These are phyloP conservation scores for Liquidambar formosana DNA, from an alignment of 164 flowering plant genomes.

Conservation along the genomic window DNA sequence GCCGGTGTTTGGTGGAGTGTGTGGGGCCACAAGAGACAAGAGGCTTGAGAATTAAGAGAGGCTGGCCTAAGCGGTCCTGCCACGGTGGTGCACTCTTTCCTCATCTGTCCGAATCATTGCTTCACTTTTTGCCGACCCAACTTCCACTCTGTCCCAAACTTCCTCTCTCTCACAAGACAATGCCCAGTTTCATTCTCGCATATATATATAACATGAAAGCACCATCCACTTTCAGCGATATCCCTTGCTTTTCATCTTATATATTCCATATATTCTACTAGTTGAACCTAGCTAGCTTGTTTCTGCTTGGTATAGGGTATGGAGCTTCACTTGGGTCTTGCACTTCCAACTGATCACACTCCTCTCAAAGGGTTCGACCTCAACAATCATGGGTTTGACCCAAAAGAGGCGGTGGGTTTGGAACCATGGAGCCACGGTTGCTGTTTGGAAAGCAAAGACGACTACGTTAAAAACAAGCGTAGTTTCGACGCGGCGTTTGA, in stretches of 20 bases:
- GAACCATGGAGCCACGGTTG: background rate
- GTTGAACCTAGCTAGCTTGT: too few species aligned
- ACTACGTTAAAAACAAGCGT: slow-evolving; percentile 15
- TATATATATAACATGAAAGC: slow-evolving; percentile 5
- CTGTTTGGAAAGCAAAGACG: background rate
- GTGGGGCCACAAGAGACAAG: too few species aligned
- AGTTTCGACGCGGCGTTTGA: slow-evolving; percentile 26
- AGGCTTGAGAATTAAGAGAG: background rate
- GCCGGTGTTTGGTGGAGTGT: too few species aligned
- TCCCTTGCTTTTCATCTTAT: slow-evolving; percentile 3
- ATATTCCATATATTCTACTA: background rate
- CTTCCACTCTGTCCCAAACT: slow-evolving; percentile 27
- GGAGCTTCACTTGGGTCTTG: slow-evolving; percentile 45
- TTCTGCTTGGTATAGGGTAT: slow-evolving; percentile 6
- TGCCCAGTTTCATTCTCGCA: slow-evolving; percentile 3
- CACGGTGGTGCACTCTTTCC: slow-evolving; percentile 18
- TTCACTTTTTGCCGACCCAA: slow-evolving; percentile 35
- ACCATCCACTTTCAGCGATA: background rate
- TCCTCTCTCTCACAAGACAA: slow-evolving; percentile 19
- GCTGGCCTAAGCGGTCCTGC: slow-evolving; percentile 6
- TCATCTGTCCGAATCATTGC: slow-evolving; percentile 24
- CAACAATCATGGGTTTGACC: slow-evolving; percentile 4
- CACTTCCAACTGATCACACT: slow-evolving; percentile 24
- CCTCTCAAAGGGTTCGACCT: slow-evolving; percentile 23
- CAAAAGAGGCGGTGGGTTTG: background rate